Conservation (phyloP, 768 basidiomycete genomes). For the Suillus alpinus region DNA sequence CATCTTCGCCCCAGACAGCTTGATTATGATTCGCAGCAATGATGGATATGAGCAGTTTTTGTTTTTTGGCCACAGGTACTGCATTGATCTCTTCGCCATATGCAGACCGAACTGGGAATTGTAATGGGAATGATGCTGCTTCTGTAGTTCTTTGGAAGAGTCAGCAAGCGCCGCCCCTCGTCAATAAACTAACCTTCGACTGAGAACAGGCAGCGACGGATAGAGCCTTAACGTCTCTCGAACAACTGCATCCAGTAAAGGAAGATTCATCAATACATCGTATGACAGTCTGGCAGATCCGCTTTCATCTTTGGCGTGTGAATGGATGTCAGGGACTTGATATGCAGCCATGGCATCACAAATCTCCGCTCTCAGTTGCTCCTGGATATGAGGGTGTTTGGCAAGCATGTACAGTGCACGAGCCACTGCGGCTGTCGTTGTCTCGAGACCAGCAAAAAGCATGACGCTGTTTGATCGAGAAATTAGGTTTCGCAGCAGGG, state of each 20-base stretch:
- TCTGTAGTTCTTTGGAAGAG: conserved; percentile 30
- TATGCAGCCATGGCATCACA: conserved; percentile 13
- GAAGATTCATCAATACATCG: conserved; percentile 35
- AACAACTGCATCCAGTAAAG: conserved; percentile 38
- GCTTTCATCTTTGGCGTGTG: neutral
- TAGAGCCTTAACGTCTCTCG: conserved; percentile 41
- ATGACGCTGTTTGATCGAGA: conserved; percentile 17
- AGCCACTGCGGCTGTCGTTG: conserved; percentile 39
- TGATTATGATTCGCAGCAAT: conserved; percentile 40
- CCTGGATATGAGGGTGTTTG: conserved; percentile 36
- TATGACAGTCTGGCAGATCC: conserved; percentile 36
- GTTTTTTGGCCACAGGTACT: conserved; percentile 39
- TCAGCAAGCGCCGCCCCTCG: neutral
- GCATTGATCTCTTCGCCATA: conserved; percentile 17
- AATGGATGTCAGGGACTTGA: neutral
- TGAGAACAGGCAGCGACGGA: conserved; percentile 42
- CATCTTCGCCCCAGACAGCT: conserved; percentile 43
- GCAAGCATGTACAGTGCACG: conserved; percentile 36
- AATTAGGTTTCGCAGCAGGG: neutral
- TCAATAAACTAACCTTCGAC: conserved; percentile 33
- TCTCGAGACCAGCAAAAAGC: conserved; percentile 44
- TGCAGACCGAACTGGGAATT: conserved; percentile 13
- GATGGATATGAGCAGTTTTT: conserved; percentile 42
- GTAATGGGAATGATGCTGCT: conserved; percentile 37
- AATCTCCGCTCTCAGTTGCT: conserved; percentile 37